Evolutionary conservation across 257 asterid species (phyloP).

Genomic region (Datura wrightii): DNA sequence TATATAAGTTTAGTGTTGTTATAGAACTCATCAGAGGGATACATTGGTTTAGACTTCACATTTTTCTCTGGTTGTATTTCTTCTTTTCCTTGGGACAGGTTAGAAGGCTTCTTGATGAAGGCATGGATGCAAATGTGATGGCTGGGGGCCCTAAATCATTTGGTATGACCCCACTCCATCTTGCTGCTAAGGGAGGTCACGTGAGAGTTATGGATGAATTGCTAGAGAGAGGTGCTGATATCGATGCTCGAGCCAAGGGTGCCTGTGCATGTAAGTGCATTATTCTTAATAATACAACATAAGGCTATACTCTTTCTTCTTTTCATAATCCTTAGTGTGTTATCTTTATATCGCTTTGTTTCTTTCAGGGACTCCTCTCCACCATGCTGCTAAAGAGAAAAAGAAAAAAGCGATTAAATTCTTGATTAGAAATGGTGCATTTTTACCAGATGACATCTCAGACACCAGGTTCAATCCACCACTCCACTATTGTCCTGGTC

Average conservation of each 20-base stretch:
- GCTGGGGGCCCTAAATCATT: slow-evolving; percentile 94
- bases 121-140: slow-evolving; percentile 83
- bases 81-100: slow-evolving; percentile 52
- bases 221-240: slow-evolving; percentile 89
- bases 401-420: slow-evolving; percentile 80
- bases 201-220: slow-evolving; percentile 84
- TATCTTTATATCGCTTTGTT: neutral
- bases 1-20: neutral
- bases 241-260: slow-evolving; percentile 97
- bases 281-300: neutral
- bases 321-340: neutral
- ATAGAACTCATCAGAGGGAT: neutral
- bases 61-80: neutral
- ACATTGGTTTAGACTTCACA: neutral
- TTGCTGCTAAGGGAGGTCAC: slow-evolving; percentile 98
- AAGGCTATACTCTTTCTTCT: neutral
- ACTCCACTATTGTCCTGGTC: slow-evolving; percentile 93
- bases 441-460: slow-evolving; percentile 80
- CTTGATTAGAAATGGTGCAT: slow-evolving; percentile 88
- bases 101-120: slow-evolving; percentile 81
- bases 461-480: slow-evolving; percentile 99
- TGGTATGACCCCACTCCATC: slow-evolving; percentile 96
- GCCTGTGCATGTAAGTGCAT: slow-evolving; percentile 86
- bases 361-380: slow-evolving; percentile 95
- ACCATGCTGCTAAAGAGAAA: slow-evolving; percentile 92